These are phyloP conservation scores for Trametes sp. DNA, from an alignment of 1,284 basidiomycete genomes.

Conservation along the genomic window DNA sequence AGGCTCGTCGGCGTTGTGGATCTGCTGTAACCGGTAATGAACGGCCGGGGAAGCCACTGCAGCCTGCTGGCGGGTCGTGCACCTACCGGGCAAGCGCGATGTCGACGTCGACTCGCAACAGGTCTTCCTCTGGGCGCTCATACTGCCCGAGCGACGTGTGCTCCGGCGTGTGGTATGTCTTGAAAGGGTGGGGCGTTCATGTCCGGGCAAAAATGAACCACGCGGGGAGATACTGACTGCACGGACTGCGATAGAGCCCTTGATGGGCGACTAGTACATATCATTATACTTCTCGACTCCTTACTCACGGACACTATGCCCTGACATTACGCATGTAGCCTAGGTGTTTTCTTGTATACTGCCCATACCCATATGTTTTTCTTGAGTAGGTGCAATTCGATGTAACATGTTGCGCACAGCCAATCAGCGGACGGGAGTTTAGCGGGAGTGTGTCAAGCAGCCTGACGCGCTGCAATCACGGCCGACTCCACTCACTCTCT, in stretches of 20 bases:
- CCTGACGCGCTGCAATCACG: constrained; percentile 23
- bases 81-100: constrained; percentile 17
- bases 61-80: constrained; percentile 6
- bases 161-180: constrained; percentile 26
- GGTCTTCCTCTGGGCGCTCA: constrained; percentile 24
- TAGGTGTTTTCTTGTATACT: constrained; percentile 16
- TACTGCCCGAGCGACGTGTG: constrained; percentile 23
- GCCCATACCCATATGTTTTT: background rate
- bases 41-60: constrained; percentile 8
- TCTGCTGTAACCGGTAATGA: constrained; percentile 16
- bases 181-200: constrained; percentile 31
- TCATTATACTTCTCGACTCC: constrained; percentile 16
- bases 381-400: constrained; percentile 2
- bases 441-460: constrained; percentile 19
- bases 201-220: constrained; percentile 30
- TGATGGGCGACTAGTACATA: constrained; percentile 15
- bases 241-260: constrained; percentile 2
- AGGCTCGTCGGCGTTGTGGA: constrained; percentile 16
- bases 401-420: constrained; percentile 10
- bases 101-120: constrained; percentile 23
- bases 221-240: constrained; percentile 14
- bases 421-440: constrained; percentile 24
- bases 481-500: constrained; percentile 12
- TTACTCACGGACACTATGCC: constrained; percentile 16
- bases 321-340: constrained; percentile 28